Conservation (phyloP, 78 protist genomes). For the Dictyostelium brefeldianum region DNA sequence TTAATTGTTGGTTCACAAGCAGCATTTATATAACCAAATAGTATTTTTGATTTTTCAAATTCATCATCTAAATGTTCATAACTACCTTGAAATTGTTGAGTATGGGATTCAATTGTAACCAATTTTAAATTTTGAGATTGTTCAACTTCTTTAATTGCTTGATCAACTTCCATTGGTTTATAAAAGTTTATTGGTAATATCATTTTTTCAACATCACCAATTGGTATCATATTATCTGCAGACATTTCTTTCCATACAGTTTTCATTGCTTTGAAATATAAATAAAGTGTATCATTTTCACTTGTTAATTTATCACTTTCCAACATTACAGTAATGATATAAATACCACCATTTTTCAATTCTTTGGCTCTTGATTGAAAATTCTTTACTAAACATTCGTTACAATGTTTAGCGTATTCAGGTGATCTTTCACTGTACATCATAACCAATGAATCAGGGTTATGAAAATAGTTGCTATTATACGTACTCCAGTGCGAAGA, state of each 20-base stretch:
- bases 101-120: not conserved
- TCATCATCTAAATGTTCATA: not conserved
- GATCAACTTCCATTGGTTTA: not conserved
- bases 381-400: not conserved
- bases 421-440: not conserved
- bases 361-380: not conserved
- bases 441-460: not conserved
- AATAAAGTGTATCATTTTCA: not conserved
- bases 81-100: not conserved
- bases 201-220: not conserved
- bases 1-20: not conserved
- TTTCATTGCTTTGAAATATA: not conserved
- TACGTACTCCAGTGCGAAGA: not conserved
- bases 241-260: not conserved
- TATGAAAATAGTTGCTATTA: not conserved
- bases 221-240: not conserved
- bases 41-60: not conserved
- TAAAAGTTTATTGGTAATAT: not conserved
- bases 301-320: not conserved
- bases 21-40: not conserved
- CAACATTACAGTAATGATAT: not conserved
- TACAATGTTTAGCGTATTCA: not conserved
- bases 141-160: not conserved
- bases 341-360: conserved; percentile 23
- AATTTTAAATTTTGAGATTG: not conserved